phyloP scores from a whole-genome alignment of 768 basidiomycete species.

The Suillus alpinus region DNA sequence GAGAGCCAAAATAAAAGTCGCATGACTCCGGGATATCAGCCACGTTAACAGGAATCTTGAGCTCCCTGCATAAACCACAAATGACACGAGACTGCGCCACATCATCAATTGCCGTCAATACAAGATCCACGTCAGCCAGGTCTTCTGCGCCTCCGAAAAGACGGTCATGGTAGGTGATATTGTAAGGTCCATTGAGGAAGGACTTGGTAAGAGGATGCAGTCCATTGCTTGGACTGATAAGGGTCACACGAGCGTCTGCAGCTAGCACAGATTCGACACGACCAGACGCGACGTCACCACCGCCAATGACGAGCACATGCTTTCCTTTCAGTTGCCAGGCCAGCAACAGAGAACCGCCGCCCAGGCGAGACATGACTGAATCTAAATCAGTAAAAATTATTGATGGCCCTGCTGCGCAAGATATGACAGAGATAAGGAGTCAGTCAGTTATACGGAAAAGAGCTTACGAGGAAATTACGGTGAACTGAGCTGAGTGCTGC shows the following conservation, averaged over 20 bases:
- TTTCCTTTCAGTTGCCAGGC: conserved; percentile 91
- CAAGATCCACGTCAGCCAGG: conserved; percentile 73
- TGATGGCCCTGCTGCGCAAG: conserved; percentile 1
- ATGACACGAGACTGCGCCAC: conserved; percentile 70
- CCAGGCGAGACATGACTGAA: conserved; percentile 8
- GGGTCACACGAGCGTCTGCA: conserved; percentile 73
- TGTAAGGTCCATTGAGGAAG: conserved; percentile 42
- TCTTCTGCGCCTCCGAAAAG: conserved; percentile 64
- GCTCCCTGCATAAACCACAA: conserved; percentile 60
- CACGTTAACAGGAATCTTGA: conserved; percentile 85
- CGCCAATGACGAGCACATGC: conserved; percentile 87
- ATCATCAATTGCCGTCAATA: conserved; percentile 91
- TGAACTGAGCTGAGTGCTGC: neutral
- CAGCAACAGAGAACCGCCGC: conserved; percentile 78
- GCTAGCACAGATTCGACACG: conserved; percentile 83
- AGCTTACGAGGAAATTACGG: neutral
- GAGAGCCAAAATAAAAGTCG: conserved; percentile 98
- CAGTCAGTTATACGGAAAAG: neutral
- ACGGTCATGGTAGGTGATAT: conserved; percentile 72
- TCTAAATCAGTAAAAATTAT: neutral
- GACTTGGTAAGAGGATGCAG: conserved; percentile 58
- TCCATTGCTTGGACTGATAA: conserved; percentile 70
- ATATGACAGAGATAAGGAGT: neutral
- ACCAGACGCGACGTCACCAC: conserved; percentile 87
- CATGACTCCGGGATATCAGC: conserved; percentile 95